Base-by-base conservation (phyloP, 2,329 filamentous ascomycete genomes). In the Fulvia fulva region DNA sequence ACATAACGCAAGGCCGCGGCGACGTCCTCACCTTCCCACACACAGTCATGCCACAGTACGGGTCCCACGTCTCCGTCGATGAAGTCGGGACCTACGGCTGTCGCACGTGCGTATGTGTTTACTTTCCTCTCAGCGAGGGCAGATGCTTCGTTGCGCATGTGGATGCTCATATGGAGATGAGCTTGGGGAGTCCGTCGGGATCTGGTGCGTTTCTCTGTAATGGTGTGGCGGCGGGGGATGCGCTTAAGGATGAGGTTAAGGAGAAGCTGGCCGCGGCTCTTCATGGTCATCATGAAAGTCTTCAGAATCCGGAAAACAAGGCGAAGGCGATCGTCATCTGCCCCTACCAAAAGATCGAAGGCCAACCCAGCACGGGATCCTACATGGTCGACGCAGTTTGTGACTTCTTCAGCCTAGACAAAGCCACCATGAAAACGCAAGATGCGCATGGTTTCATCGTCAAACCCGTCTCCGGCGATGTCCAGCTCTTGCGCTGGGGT, bases 121-220 rank as follows among this genome's bases (percentile, higher is more conserved):
- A 56, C 50, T 51, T 53, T 26, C 53, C 55, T 28, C 25, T 60
- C 23, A 25, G 37, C n/a, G 43, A 51, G 43, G 8, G 19, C 19
- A 14, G 14, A 16, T 60, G 58, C 53, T 60, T 60, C 32, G 12
- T 50, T 8, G 58, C 58, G 25, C 58, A 60, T 22, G 51, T 60
- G 11, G 32, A 60, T 25, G 58, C 53, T 34, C 32, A 53, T 34
- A 41, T 41, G 37, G 37, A n/a, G 3, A 7, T 41, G 14, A 41
- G 14, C 16, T 3, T 41, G 37, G 37, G 37, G 12, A n/a, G 14
- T n/a, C 37, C 14, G 19, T 7, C 30, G 16, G n/a, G 7, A 16
- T 7, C 37, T 16, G 16, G 14, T 21, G 21, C 9, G 11, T 23
- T 25, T 16, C 9, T 25, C 8, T 47, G 44, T 47, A 23, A 47